phyloP scores from a whole-genome alignment of 345 rosid species.

The Streptanthus diversifolius region DNA sequence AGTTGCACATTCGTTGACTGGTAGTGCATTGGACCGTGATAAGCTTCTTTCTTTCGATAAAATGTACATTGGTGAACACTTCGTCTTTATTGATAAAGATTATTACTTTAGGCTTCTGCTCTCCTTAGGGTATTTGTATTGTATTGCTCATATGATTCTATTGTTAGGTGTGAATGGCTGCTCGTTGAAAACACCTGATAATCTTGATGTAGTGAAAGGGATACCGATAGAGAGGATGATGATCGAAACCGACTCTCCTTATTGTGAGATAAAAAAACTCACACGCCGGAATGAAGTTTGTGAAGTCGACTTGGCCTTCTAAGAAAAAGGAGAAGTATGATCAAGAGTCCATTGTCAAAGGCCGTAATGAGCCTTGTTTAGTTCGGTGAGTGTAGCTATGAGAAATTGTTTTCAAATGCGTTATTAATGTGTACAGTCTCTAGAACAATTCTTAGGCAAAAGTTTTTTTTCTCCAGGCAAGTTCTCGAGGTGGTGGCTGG shows the following conservation, averaged over 20 bases:
- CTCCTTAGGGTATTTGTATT: not conserved
- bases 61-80: slow-evolving; percentile 65
- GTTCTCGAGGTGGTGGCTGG: slow-evolving; percentile 95
- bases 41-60: slow-evolving; percentile 72
- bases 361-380: slow-evolving; percentile 93
- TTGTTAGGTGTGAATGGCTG: slow-evolving; percentile 83
- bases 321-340: slow-evolving; percentile 94
- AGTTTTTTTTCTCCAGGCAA: slow-evolving; percentile 49
- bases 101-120: not conserved
- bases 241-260: slow-evolving; percentile 99
- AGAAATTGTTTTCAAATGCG: not conserved
- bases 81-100: slow-evolving; percentile 33
- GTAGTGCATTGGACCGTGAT: slow-evolving; percentile 62
- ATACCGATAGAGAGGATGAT: slow-evolving; percentile 86
- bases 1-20: slow-evolving; percentile 93
- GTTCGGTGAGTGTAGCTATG: slow-evolving; percentile 54
- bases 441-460: not conserved
- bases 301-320: slow-evolving; percentile 75
- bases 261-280: slow-evolving; percentile 84
- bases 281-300: slow-evolving; percentile 67
- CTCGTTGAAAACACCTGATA: slow-evolving; percentile 78
- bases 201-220: slow-evolving; percentile 69
- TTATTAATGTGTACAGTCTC: not conserved
- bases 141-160: slow-evolving; percentile 11
- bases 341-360: slow-evolving; percentile 66